phyloP scores from a whole-genome alignment of 768 basidiomycete genomes.

The Macrocybe gigantea region DNA sequence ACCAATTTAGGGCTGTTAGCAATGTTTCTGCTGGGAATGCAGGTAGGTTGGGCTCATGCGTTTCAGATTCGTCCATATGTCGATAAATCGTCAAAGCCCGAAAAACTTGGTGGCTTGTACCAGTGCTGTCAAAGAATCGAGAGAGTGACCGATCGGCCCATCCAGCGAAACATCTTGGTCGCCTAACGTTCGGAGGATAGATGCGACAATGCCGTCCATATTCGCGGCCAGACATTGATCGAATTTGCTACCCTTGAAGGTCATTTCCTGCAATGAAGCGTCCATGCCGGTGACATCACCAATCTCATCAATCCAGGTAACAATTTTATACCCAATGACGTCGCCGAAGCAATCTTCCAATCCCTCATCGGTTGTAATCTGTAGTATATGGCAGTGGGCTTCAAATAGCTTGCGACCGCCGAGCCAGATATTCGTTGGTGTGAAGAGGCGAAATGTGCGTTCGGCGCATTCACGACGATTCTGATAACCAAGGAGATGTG shows the following conservation, averaged over 20 bases:
- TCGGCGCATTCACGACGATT: conserved; percentile 62
- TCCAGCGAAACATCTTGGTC: conserved; percentile 58
- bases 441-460: conserved; percentile 60
- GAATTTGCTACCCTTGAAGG: conserved; percentile 26
- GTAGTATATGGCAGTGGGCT: conserved; percentile 56
- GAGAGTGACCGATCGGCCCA: conserved; percentile 42
- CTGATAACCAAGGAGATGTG: conserved; percentile 69
- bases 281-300: conserved; percentile 20
- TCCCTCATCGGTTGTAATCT: conserved; percentile 44
- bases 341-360: conserved; percentile 62
- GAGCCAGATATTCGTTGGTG: conserved; percentile 58
- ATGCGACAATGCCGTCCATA: conserved; percentile 51
- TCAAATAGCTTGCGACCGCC: conserved; percentile 40
- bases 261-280: conserved; percentile 24
- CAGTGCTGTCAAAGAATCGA: conserved; percentile 33
- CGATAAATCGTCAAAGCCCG: conserved; percentile 48
- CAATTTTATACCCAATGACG: conserved; percentile 58
- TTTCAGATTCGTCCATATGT: conserved; percentile 34
- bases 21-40: conserved; percentile 43
- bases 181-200: conserved; percentile 55
- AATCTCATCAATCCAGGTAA: conserved; percentile 35
- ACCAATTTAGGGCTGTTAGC: conserved; percentile 56
- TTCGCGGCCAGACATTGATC: conserved; percentile 31
- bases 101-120: conserved; percentile 40
- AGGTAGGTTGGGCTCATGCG: conserved; percentile 66